These are phyloP conservation scores for Neotropicomus parvogracilis DNA, from an alignment of 1,284 basidiomycete genomes.

Conservation along the genomic window DNA sequence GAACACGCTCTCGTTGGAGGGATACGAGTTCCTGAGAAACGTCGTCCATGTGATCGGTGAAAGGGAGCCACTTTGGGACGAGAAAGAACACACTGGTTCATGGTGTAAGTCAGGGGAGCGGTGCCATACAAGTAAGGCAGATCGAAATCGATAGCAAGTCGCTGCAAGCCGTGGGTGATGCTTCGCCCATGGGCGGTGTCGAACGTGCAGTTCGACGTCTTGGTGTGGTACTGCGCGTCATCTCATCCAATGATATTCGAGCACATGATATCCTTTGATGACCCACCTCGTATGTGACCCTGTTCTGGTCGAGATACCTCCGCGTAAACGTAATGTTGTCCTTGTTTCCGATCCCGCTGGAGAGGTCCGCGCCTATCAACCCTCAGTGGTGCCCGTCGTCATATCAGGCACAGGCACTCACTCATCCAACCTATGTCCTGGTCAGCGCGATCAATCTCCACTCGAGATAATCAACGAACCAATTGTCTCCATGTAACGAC, in stretches of 20 bases:
- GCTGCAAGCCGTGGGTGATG: slow-evolving; percentile 54
- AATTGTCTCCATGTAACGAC: slow-evolving; percentile 85
- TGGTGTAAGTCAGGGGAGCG: slow-evolving; percentile 70
- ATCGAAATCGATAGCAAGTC: slow-evolving; percentile 52
- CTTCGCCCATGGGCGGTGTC: slow-evolving; percentile 50
- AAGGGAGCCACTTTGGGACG: too few species aligned
- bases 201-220: slow-evolving; percentile 43
- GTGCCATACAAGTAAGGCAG: slow-evolving; percentile 58
- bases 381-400: neutral
- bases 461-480: slow-evolving; percentile 40
- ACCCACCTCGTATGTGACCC: slow-evolving; percentile 64
- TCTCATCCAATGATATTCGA: neutral
- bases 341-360: slow-evolving; percentile 35
- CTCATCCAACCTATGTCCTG: slow-evolving; percentile 34
- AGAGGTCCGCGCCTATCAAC: slow-evolving; percentile 48
- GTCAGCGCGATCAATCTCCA: neutral
- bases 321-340: slow-evolving; percentile 59
- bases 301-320: slow-evolving; percentile 73
- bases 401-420: slow-evolving; percentile 7
- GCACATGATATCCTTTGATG: neutral
- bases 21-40: slow-evolving; percentile 51
- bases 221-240: slow-evolving; percentile 53
- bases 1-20: slow-evolving; percentile 61
- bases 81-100: slow-evolving; percentile 45
- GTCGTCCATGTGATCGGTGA: neutral